Evolutionary conservation across 768 basidiomycete genomes (phyloP).

Genomic region (Serendipita sp.): DNA sequence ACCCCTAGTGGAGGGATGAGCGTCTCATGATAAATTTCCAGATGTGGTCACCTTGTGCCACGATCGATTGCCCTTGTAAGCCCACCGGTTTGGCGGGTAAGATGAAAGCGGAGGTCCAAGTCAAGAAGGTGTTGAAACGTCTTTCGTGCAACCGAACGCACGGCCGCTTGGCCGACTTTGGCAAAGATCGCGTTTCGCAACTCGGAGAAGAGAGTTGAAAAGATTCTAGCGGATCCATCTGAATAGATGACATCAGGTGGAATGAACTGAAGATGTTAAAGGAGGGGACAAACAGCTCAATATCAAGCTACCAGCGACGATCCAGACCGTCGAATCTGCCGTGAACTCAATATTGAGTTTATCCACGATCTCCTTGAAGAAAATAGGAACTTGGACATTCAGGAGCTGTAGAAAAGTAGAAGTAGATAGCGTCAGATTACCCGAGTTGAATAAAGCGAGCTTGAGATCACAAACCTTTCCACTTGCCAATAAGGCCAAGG

Average conservation of each 20-base stretch:
- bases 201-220: slow-evolving; percentile 80
- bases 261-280: neutral
- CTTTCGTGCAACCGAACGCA: slow-evolving; percentile 86
- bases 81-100: slow-evolving; percentile 87
- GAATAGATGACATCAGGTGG: neutral
- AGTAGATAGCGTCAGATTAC: neutral
- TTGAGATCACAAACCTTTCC: slow-evolving; percentile 56
- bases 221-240: slow-evolving; percentile 87
- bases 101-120: slow-evolving; percentile 82
- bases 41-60: slow-evolving; percentile 68
- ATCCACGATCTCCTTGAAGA: slow-evolving; percentile 89
- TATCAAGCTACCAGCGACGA: slow-evolving; percentile 77
- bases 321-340: slow-evolving; percentile 64
- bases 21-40: neutral
- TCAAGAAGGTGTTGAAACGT: slow-evolving; percentile 88
- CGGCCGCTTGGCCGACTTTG: slow-evolving; percentile 83
- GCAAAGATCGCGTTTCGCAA: slow-evolving; percentile 92
- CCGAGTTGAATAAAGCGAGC: neutral
- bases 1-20: slow-evolving; percentile 36
- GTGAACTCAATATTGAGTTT: slow-evolving; percentile 71
- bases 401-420: slow-evolving; percentile 36
- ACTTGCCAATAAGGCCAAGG: slow-evolving; percentile 59
- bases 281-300: slow-evolving; percentile 52
- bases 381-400: slow-evolving; percentile 94
- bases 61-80: slow-evolving; percentile 92